Base-by-base conservation (phyloP, 257 asterid species). In the Jacaranda copaia region DNA sequence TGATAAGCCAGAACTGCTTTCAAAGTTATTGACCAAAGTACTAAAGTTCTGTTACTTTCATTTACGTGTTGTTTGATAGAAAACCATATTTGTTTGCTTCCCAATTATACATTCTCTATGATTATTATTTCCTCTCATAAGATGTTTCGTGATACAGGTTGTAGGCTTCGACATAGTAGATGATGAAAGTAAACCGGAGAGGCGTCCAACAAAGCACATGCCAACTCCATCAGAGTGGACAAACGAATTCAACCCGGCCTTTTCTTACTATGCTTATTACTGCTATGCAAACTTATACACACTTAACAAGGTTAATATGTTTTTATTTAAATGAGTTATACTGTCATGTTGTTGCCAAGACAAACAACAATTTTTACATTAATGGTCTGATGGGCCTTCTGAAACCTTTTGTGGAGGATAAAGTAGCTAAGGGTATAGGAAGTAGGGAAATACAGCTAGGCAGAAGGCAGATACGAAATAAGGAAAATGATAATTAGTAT, bases 131-230 rank as follows among this genome's bases (percentile, higher is more conserved):
- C 42, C 62, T 73, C 57, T 63, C 19, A 43, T 58, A 2, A n/a
- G 61, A 76, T 84, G 72, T 80, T 76, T 72, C 52, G 20, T n/a
- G 9, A 67, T 80, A 59, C 88, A 92, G 98, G 98, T 94, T 72
- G 98, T 94, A 61, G 98, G 98, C 60, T 91, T 94, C 70, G 98
- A 94, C 85, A 81, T 94, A 74, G 98, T 94, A 53, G 98, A 94
- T 89, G 98, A 94, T 88, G 98, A 94, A 88, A 94, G 98, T 84
- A 94, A 94, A 81, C 98, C 97, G 3, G 98, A 94, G 86, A 90
- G 98, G 81, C 96, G 97, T 45, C 98, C 97, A 55, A 94, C 97
- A 40, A 94, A 94, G 84, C 98, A 94, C 83, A 94, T 94, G 98
- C 97, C 98, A 58, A 87, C 84, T 70, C 98, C 97, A 56, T 85